A percentile compares a stretch with the other conserved stretches of the same genome.
Conservation (phyloP, 2,329 filamentous ascomycete species). For the Bipolaris zeicola region DNA sequence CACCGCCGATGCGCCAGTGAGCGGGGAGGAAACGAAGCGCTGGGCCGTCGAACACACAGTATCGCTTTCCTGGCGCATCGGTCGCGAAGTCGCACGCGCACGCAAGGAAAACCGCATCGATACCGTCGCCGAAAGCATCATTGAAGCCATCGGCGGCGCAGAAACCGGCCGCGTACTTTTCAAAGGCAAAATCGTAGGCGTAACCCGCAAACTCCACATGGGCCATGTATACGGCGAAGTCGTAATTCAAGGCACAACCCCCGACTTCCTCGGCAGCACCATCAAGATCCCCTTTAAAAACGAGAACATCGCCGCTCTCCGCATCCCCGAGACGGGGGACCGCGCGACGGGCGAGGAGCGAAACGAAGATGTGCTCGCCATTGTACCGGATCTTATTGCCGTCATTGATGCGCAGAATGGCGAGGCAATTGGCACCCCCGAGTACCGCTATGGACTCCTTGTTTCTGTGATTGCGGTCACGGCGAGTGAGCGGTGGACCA, state of each 20-base stretch:
- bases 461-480: conserved; percentile 61
- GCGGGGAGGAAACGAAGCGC: conserved; percentile 44
- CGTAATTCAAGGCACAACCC: conserved; percentile 44
- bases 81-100: conserved; percentile 43
- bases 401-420: conserved; percentile 57
- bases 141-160: conserved; percentile 50
- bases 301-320: conserved; percentile 69
- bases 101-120: conserved; percentile 46
- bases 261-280: conserved; percentile 45
- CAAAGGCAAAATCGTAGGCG: conserved; percentile 54
- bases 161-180: conserved; percentile 50
- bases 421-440: conserved; percentile 58
- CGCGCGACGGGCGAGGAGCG: conserved; percentile 39
- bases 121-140: conserved; percentile 47
- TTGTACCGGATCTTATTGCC: conserved; percentile 58
- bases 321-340: conserved; percentile 31
- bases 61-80: conserved; percentile 48
- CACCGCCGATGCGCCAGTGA: conserved; percentile 47
- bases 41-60: conserved; percentile 50
- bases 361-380: conserved; percentile 52
- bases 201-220: conserved; percentile 50
- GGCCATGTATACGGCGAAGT: conserved; percentile 52
- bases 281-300: conserved; percentile 75
- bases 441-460: conserved; percentile 60
- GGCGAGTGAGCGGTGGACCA: conserved; percentile 61